phyloP scores from a whole-genome alignment of 2,329 filamentous ascomycete genomes.

The Hirsutella thompsonii region DNA sequence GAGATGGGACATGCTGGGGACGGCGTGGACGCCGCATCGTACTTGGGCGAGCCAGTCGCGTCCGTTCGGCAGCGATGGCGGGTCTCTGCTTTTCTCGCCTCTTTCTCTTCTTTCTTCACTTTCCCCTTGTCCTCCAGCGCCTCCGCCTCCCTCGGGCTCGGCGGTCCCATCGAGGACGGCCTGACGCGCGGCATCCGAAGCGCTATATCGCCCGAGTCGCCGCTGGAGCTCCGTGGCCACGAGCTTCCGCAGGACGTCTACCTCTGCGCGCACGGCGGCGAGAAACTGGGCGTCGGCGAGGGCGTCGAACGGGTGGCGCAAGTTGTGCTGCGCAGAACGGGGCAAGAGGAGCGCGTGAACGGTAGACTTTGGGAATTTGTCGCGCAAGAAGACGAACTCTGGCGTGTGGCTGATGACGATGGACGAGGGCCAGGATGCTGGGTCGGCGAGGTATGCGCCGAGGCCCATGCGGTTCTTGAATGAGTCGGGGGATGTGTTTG shows the following conservation, averaged over 20 bases:
- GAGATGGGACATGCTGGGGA: conserved; percentile 83
- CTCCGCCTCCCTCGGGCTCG: too few relatives aligned
- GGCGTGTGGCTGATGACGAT: conserved; percentile 54
- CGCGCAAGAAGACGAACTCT: conserved; percentile 64
- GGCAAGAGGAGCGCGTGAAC: conserved; percentile 85
- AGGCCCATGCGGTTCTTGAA: conserved; percentile 47
- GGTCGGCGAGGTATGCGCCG: conserved; percentile 51
- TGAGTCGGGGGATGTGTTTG: conserved; percentile 10
- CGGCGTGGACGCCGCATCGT: conserved; percentile 68
- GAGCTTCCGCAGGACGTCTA: conserved; percentile 44
- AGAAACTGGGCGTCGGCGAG: conserved; percentile 62
- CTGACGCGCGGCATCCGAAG: conserved; percentile 48
- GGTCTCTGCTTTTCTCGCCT: too few relatives aligned
- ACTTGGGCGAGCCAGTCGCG: conserved; percentile 71
- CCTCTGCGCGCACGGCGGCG: conserved; percentile 45
- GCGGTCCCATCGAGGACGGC: conserved; percentile 50
- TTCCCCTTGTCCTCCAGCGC: too few relatives aligned
- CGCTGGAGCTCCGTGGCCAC: conserved; percentile 66
- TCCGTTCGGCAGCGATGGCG: conserved; percentile 46
- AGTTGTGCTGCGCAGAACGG: conserved; percentile 46
- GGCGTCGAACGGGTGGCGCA: conserved; percentile 63
- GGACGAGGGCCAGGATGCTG: conserved; percentile 45
- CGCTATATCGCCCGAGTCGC: conserved; percentile 50
- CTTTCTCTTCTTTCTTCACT: too few relatives aligned
- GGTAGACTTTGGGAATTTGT: conserved; percentile 74